Percentiles rank a stretch among this genome's conserved stretches.
phyloP scores from a whole-genome alignment of 2,329 filamentous ascomycete species.

The Colletotrichum sojae region DNA sequence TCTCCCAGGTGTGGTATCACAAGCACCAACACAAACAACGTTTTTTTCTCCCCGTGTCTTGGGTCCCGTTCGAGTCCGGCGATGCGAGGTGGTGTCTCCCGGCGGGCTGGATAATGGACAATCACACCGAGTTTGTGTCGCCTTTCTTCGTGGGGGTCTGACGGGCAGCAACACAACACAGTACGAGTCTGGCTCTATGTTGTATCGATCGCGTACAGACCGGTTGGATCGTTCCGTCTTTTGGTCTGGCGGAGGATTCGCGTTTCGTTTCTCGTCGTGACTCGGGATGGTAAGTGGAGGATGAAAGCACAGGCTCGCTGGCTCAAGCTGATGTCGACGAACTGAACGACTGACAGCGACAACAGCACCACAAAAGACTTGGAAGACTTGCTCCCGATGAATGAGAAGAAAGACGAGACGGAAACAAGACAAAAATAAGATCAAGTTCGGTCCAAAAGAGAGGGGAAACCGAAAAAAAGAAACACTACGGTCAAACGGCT shows the following conservation, averaged over 20 bases:
- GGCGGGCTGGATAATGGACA: neutral
- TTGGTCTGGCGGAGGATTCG: neutral
- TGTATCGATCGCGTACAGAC: neutral
- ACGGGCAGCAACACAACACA: neutral
- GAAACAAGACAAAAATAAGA: neutral
- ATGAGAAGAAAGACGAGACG: neutral
- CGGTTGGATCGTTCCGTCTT: no score
- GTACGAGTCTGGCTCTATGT: slow-evolving; percentile 2
- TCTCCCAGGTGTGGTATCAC: no score
- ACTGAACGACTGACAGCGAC: neutral
- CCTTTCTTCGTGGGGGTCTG: neutral
- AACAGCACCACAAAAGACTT: neutral
- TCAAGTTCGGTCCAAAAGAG: neutral
- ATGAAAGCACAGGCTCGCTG: slow-evolving; percentile 31
- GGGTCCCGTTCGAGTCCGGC: slow-evolving; percentile 12
- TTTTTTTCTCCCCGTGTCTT: neutral
- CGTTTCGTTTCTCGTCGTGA: neutral
- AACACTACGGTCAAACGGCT: neutral
- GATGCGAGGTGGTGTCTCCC: neutral
- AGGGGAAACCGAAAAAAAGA: neutral
- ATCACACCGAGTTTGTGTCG: neutral
- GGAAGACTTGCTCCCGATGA: slow-evolving; percentile 4
- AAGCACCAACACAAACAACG: no score
- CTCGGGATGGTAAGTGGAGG: neutral
- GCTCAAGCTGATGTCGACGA: neutral